Conservation (phyloP, 2,329 filamentous ascomycete genomes). For the Cladosporium sp. region DNA sequence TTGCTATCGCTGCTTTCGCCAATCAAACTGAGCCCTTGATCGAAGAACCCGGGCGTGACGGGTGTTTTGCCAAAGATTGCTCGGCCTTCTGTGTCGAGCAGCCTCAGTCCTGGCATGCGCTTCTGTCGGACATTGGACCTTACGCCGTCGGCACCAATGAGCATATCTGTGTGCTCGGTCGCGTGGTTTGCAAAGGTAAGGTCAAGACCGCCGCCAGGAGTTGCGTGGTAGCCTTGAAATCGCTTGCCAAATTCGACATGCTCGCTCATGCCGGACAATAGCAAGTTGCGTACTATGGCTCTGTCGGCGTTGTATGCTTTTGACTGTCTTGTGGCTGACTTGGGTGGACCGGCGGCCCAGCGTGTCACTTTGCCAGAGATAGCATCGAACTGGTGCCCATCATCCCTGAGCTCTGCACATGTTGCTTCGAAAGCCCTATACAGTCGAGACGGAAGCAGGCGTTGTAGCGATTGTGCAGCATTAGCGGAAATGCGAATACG, state of each 20-base stretch:
- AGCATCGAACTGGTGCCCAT: constrained; percentile 15
- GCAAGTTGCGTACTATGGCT: constrained; percentile 16
- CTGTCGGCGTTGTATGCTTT: constrained; percentile 18
- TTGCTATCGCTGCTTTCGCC: neutral
- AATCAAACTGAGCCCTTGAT: neutral
- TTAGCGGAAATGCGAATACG: constrained; percentile 17
- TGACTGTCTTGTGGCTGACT: neutral
- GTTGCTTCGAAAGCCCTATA: constrained; percentile 9
- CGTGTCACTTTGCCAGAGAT: neutral
- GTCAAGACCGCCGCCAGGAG: constrained; percentile 9
- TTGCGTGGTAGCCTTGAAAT: constrained; percentile 14
- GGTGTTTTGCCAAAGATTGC: constrained; percentile 25
- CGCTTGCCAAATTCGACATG: constrained; percentile 18
- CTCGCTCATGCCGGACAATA: constrained; percentile 16
- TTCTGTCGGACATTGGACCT: constrained; percentile 21
- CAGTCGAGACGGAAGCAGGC: constrained; percentile 4
- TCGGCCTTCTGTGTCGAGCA: constrained; percentile 19
- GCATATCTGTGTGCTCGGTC: constrained; percentile 13
- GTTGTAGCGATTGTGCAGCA: constrained; percentile 14
- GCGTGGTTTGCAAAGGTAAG: constrained; percentile 18
- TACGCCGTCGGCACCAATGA: constrained; percentile 24
- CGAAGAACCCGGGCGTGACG: constrained; percentile 16
- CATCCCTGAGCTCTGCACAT: constrained; percentile 13
- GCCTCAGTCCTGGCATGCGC: constrained; percentile 16
- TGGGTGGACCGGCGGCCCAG: neutral